Percentiles rank a stretch among this genome's conserved stretches.
These are phyloP conservation scores for Ramaria sp. DNA, from an alignment of 768 basidiomycete genomes.

Conservation along the genomic window DNA sequence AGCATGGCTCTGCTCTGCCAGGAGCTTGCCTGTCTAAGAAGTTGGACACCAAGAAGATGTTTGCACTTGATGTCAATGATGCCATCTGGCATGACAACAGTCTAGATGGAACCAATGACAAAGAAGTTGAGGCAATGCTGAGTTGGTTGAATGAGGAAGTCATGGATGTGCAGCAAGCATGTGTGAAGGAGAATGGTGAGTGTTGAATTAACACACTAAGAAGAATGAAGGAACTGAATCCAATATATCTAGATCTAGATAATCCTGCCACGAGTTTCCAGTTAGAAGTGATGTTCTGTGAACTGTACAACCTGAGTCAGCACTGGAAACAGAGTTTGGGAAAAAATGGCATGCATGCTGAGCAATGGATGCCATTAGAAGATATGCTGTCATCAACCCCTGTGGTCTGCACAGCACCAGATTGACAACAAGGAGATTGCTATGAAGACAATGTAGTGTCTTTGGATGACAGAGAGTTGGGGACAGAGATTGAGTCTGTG, in stretches of 20 bases:
- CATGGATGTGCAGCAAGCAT: background rate
- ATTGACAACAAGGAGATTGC: background rate
- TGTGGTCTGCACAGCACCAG: background rate
- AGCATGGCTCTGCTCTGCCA: background rate
- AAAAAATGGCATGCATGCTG: background rate
- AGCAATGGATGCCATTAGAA: background rate
- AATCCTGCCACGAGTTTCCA: background rate
- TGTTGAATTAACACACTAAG: too few species aligned
- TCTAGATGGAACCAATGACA: background rate
- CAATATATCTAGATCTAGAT: background rate
- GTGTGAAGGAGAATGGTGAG: background rate
- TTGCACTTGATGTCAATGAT: background rate
- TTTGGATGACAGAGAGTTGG: background rate
- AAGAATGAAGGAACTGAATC: too few species aligned
- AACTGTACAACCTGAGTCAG: background rate
- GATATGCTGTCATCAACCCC: background rate
- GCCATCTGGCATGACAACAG: background rate
- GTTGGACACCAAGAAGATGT: background rate
- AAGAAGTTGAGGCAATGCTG: background rate
- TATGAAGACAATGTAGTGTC: background rate
- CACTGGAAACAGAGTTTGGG: background rate
- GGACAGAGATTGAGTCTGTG: background rate
- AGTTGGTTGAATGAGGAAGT: background rate
- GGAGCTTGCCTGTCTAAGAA: background rate
- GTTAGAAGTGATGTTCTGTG: background rate